Evolutionary conservation across 2,329 filamentous ascomycete species (phyloP), one percentile per base, ranked within the genome.

Genomic region (Xylaria arbuscula): DNA sequence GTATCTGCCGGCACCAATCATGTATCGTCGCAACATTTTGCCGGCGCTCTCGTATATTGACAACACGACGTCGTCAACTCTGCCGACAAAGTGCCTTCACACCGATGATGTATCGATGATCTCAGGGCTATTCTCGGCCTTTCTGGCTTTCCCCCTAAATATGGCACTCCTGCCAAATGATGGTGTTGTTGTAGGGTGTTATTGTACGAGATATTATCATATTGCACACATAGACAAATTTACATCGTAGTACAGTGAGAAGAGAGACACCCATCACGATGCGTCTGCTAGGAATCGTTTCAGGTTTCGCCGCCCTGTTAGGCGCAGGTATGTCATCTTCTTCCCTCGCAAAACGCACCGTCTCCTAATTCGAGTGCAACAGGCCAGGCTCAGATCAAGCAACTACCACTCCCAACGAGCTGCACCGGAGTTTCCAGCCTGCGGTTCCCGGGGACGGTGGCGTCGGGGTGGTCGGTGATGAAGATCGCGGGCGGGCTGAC

Each of bases 401-500:
- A 74, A 42, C 73, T 80, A 8, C 80, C 80, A 0, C 45, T 78
- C 17, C 80, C 80, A 2, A 74, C 72, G 32, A 76, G 72, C 54
- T 82, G 80, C 71, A 74, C 65, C 47, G 80, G 80, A 45, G 79
- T 81, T n/a, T 61, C 76, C 9, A 72, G 70, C 8, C 72, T 76
- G 53, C 76, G 77, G 19, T 81, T 78, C 72, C 72, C 76, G 40
- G 75, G 78, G 63, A 78, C 76, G 17, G 66, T 78, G 7, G 77
- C 78, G 17, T 70, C 74, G 7, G 80, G 79, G 24, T 83, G 81
- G 81, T 77, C 73, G 9, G 78, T 78, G 56, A 74, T 81, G 64
- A 83, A 82, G 75, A 76, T 83, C 36, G 79, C 78, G 15, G 81
- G 80, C 42, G 77, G 76, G 45, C 74, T 82, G 34, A 74, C 72